A percentile compares a stretch with the other conserved stretches of the same genome.
Conservation (phyloP, 306 rosid species). For the Alnus glutinosa region DNA sequence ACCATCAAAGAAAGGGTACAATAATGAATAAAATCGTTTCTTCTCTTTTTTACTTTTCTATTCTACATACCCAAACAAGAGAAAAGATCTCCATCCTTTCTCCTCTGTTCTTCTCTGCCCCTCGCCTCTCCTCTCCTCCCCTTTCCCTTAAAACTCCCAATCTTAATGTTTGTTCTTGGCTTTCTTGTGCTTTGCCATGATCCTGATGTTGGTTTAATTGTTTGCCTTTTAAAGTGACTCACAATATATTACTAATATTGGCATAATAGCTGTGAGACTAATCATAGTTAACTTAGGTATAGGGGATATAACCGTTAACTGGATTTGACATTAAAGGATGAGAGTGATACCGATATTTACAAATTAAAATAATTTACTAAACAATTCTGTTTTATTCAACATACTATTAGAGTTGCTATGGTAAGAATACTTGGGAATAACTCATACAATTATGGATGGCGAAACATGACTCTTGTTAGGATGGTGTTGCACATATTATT, state of each 20-base stretch:
- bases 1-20: not conserved
- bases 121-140: not conserved
- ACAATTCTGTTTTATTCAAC: not conserved
- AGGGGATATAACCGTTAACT: not conserved
- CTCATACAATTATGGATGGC: not conserved
- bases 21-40: not conserved
- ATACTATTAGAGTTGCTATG: not conserved
- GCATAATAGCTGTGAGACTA: too few relatives aligned
- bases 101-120: too few relatives aligned
- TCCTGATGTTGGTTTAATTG: not conserved
- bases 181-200: not conserved
- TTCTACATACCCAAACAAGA: not conserved
- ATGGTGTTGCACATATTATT: not conserved
- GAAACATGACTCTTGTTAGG: not conserved
- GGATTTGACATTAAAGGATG: conserved; percentile 1
- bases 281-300: too few relatives aligned
- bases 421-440: not conserved
- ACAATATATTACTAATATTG: not conserved
- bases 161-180: not conserved
- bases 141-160: not conserved
- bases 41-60: not conserved
- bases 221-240: not conserved
- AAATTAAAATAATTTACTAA: not conserved
- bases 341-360: not conserved
- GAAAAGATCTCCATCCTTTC: not conserved